A percentile compares a stretch with the other conserved stretches of the same genome.
phyloP scores from a whole-genome alignment of 805 yeast genomes.

The Spencermartinsiella europaea region DNA sequence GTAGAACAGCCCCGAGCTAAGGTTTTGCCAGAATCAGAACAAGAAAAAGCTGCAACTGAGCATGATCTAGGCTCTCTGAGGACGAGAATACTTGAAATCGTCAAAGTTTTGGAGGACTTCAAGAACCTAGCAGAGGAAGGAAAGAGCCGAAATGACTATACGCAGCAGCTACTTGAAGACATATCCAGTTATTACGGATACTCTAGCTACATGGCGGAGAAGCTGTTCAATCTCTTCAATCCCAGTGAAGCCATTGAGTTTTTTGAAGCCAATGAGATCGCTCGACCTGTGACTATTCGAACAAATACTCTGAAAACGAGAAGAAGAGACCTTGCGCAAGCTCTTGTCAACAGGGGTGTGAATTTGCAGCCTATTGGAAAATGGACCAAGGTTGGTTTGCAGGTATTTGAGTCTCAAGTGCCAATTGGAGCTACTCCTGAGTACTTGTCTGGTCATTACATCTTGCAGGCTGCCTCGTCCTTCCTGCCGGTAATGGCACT shows the following conservation, averaged over 20 bases:
- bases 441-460: slow-evolving; percentile 95
- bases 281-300: slow-evolving; percentile 94
- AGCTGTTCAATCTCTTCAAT: slow-evolving; percentile 82
- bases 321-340: slow-evolving; percentile 93
- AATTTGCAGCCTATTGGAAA: slow-evolving; percentile 94
- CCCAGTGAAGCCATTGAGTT: slow-evolving; percentile 98
- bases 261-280: slow-evolving; percentile 96
- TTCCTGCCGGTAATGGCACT: slow-evolving; percentile 97
- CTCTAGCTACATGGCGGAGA: slow-evolving; percentile 86
- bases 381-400: slow-evolving; percentile 98
- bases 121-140: slow-evolving; percentile 79
- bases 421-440: slow-evolving; percentile 99
- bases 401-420: slow-evolving; percentile 96
- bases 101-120: slow-evolving; percentile 89
- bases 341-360: slow-evolving; percentile 93
- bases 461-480: slow-evolving; percentile 96
- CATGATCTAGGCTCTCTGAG: slow-evolving; percentile 72
- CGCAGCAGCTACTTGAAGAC: slow-evolving; percentile 72
- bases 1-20: slow-evolving; percentile 36
- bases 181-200: slow-evolving; percentile 93
- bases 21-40: slow-evolving; percentile 57
- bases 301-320: slow-evolving; percentile 94
- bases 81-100: slow-evolving; percentile 92
- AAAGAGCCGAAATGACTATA: slow-evolving; percentile 76
- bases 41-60: slow-evolving; percentile 41